A percentile compares a stretch with the other conserved stretches of the same genome.
Conservation (phyloP, 176 grass and related monocot species). For the barley (Hordeum vulgare) region DNA sequence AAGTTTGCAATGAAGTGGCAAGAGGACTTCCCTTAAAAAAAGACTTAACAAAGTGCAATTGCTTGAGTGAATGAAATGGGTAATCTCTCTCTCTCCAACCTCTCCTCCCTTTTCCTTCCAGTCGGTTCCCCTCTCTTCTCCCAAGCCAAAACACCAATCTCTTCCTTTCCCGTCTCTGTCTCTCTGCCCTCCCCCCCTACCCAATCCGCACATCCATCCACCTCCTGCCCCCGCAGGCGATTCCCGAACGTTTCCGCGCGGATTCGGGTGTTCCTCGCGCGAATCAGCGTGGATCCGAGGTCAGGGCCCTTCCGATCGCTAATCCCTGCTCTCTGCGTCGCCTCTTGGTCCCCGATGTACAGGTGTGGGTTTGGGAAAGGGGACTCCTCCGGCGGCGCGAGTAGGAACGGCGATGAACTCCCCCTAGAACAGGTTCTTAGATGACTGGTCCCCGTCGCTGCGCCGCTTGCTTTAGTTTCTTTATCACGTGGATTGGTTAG, state of each 20-base stretch:
- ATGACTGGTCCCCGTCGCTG: not conserved
- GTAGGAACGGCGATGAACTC: slow-evolving; percentile 1
- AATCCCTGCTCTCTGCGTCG: not conserved
- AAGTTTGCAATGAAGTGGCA: too few species aligned
- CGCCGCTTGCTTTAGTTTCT: not conserved
- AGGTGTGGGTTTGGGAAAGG: not conserved
- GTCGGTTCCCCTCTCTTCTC: not conserved
- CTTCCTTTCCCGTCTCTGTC: slow-evolving; percentile 1
- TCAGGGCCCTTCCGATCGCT: slow-evolving; percentile 14
- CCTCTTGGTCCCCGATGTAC: not conserved
- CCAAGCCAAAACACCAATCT: slow-evolving; percentile 8
- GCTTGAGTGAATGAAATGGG: not conserved
- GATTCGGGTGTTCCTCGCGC: not conserved
- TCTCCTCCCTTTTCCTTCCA: not conserved
- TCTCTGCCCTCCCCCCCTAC: not conserved
- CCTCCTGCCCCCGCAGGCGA: not conserved
- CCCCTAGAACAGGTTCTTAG: not conserved
- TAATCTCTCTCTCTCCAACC: not conserved
- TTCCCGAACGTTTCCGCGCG: not conserved
- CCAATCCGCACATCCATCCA: not conserved
- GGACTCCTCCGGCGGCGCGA: not conserved
- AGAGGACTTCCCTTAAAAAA: too few species aligned
- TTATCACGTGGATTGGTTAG: not conserved
- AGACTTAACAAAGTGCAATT: too few species aligned
- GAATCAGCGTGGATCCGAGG: slow-evolving; percentile 24